Conservation (phyloP, 805 yeast species). For the Metschnikowia continentalis region DNA sequence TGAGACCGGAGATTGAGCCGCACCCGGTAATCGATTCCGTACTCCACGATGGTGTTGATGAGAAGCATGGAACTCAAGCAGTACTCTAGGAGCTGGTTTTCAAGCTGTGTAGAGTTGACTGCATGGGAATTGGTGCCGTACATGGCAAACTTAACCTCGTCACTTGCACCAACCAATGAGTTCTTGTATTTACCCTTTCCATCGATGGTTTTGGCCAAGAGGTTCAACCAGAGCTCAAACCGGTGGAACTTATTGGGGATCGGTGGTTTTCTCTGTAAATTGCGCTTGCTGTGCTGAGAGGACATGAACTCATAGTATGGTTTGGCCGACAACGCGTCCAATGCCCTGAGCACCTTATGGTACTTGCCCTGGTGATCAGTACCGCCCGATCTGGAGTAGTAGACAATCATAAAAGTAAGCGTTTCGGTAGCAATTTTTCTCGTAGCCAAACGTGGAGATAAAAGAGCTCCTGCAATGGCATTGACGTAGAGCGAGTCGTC, state of each 20-base stretch:
- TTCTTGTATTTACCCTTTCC: conserved; percentile 86
- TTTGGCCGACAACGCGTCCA: conserved; percentile 40
- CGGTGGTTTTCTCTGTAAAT: conserved; percentile 35
- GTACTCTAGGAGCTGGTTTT: conserved; percentile 65
- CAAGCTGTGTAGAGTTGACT: conserved; percentile 42
- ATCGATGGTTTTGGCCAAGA: conserved; percentile 63
- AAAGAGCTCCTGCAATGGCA: conserved; percentile 65
- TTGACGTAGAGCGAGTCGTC: conserved; percentile 44
- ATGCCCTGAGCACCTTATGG: conserved; percentile 52
- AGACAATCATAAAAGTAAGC: conserved; percentile 46
- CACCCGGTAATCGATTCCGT: conserved; percentile 40
- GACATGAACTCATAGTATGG: conserved; percentile 35
- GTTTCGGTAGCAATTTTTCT: conserved; percentile 79
- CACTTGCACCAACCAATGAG: conserved; percentile 88
- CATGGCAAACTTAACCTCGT: conserved; percentile 51
- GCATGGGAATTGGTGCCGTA: conserved; percentile 30
- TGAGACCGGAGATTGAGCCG: conserved; percentile 58
- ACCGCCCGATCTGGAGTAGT: conserved; percentile 27
- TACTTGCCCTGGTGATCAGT: conserved; percentile 40
- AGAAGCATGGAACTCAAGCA: conserved; percentile 66
- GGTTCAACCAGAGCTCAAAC: conserved; percentile 67
- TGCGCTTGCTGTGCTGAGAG: conserved; percentile 19
- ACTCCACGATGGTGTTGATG: conserved; percentile 56
- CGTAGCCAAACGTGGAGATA: conserved; percentile 72
- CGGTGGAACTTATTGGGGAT: conserved; percentile 39